Percentiles rank a stretch among this genome's conserved stretches.
phyloP scores from a whole-genome alignment of 1,139 yeast genomes.

The Pichia sp. region DNA sequence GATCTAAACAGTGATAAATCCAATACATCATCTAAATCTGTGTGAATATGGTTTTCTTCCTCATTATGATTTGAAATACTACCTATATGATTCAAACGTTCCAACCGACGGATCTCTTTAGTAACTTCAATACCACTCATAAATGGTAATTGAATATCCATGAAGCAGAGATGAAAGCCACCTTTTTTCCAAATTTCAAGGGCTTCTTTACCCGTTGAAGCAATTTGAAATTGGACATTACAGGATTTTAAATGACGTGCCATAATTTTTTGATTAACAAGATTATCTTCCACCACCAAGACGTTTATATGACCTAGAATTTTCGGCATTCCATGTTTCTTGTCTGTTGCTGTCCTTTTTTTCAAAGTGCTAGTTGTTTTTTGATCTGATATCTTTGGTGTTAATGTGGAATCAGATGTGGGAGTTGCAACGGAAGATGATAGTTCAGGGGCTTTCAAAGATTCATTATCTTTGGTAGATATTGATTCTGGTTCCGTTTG shows the following conservation, averaged over 20 bases:
- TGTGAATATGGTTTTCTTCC: background rate
- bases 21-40: slow-evolving; percentile 39
- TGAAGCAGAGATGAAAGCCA: slow-evolving; percentile 83
- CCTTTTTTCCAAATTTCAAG: slow-evolving; percentile 89
- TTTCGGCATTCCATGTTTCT: slow-evolving; percentile 36
- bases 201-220: slow-evolving; percentile 89
- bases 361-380: too few relatives aligned
- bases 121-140: slow-evolving; percentile 93
- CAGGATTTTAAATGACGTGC: slow-evolving; percentile 88
- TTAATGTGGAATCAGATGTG: slow-evolving; percentile 4
- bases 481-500: slow-evolving; percentile 7
- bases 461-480: background rate
- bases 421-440: slow-evolving; percentile 5
- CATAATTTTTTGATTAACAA: slow-evolving; percentile 87
- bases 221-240: slow-evolving; percentile 77
- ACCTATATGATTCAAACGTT: slow-evolving; percentile 75
- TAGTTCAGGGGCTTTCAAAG: background rate
- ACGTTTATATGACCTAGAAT: slow-evolving; percentile 80
- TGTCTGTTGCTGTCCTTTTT: slow-evolving; percentile 2
- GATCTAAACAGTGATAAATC: slow-evolving; percentile 64
- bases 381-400: slow-evolving; percentile 3
- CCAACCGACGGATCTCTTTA: slow-evolving; percentile 78
- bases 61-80: slow-evolving; percentile 30
- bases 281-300: slow-evolving; percentile 90
- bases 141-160: slow-evolving; percentile 94